Evolutionary conservation across 331 rosid genomes (phyloP).

Genomic region (Acacia concinna): DNA sequence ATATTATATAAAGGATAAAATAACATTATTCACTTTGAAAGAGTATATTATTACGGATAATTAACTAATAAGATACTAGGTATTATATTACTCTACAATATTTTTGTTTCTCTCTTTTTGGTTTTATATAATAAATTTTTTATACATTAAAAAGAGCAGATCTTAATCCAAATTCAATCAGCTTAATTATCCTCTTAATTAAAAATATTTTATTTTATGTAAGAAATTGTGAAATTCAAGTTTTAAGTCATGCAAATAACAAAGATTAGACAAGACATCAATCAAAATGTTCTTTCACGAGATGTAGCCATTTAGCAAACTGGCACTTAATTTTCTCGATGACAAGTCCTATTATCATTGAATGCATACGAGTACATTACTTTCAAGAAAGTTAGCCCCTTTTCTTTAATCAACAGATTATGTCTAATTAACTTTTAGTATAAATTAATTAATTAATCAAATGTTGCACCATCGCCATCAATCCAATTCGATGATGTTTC

Average conservation of each 20-base stretch:
- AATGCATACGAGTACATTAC: conserved; percentile 12
- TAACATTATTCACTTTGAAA: too few relatives aligned
- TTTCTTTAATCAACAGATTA: conserved; percentile 6
- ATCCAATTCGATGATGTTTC: conserved; percentile 40
- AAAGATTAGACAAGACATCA: conserved; percentile 5
- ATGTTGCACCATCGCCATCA: conserved; percentile 40
- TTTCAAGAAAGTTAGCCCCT: background rate
- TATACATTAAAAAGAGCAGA: too few relatives aligned
- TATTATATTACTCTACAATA: too few relatives aligned
- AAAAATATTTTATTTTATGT: too few relatives aligned
- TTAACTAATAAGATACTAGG: too few relatives aligned
- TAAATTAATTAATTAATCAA: background rate
- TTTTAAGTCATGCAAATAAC: background rate
- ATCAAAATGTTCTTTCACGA: conserved; percentile 38
- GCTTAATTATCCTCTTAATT: too few relatives aligned
- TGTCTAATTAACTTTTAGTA: background rate
- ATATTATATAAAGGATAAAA: too few relatives aligned
- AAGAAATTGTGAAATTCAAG: background rate
- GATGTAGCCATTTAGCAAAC: conserved; percentile 41
- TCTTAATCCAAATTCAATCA: too few relatives aligned
- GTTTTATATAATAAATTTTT: too few relatives aligned
- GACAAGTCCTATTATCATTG: conserved; percentile 49
- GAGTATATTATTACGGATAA: too few relatives aligned
- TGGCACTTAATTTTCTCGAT: conserved; percentile 32
- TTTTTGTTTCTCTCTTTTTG: too few relatives aligned